A percentile compares a stretch with the other conserved stretches of the same genome.
phyloP scores from a whole-genome alignment of 78 protist genomes.

The Planoprotostelium fungivorum region DNA sequence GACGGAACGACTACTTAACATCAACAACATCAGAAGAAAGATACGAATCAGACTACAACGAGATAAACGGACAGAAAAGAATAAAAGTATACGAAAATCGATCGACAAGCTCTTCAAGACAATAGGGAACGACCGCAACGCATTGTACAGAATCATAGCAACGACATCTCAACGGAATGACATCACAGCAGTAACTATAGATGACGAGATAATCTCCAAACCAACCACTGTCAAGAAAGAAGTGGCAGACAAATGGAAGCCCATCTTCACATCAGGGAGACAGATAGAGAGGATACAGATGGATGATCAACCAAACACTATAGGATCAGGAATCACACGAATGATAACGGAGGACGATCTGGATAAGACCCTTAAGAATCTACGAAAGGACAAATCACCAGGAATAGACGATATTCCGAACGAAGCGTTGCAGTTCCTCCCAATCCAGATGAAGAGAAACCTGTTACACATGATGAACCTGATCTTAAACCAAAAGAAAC shows the following conservation, averaged over 20 bases:
- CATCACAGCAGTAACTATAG: not conserved
- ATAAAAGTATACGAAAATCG: not conserved
- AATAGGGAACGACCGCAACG: not conserved
- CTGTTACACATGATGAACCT: not conserved
- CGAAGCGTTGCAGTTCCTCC: not conserved
- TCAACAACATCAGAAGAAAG: too few species aligned
- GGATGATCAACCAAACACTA: not conserved
- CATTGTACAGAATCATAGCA: not conserved
- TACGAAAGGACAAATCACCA: not conserved
- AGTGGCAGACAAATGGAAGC: not conserved
- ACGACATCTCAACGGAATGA: not conserved
- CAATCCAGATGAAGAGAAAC: not conserved
- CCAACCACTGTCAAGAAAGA: not conserved
- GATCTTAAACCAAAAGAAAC: not conserved
- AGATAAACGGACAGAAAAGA: not conserved
- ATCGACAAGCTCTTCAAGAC: too few species aligned
- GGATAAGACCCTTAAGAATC: not conserved
- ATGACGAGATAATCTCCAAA: too few species aligned
- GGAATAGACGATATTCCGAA: not conserved
- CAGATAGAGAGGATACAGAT: not conserved
- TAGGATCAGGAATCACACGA: not conserved
- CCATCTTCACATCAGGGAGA: not conserved
- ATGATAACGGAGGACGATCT: not conserved
- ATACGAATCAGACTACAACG: too few species aligned
- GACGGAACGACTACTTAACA: too few species aligned